A percentile compares a stretch with the other conserved stretches of the same genome.
Conservation (phyloP, 2,329 filamentous ascomycete species). For the Ophiosphaerella narmari region DNA sequence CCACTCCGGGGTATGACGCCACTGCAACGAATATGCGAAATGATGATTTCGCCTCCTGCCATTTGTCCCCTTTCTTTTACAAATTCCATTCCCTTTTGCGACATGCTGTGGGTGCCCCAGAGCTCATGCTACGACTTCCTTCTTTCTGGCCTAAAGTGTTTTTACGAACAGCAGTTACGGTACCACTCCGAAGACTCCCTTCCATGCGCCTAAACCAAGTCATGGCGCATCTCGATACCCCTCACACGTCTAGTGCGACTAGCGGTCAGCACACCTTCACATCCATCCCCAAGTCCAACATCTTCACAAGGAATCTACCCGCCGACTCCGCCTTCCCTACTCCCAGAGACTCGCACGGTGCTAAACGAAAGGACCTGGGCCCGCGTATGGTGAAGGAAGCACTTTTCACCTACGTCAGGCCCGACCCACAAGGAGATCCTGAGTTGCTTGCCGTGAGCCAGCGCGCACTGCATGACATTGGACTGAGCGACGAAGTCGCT, state of each 20-base stretch:
- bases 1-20: slow-evolving; percentile 29
- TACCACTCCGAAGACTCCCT: slow-evolving; percentile 9
- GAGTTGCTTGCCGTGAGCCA: slow-evolving; percentile 83
- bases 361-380: slow-evolving; percentile 73
- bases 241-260: slow-evolving; percentile 23
- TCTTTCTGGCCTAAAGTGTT: slow-evolving; percentile 6
- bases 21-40: slow-evolving; percentile 15
- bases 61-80: slow-evolving; percentile 1
- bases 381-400: slow-evolving; percentile 85
- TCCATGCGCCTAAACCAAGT: slow-evolving; percentile 49
- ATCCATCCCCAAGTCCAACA: slow-evolving; percentile 66
- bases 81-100: no score
- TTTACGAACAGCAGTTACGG: slow-evolving; percentile 2
- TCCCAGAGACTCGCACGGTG: slow-evolving; percentile 78
- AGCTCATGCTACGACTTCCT: slow-evolving; percentile 13
- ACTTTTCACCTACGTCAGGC: slow-evolving; percentile 87
- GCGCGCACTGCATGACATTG: slow-evolving; percentile 79
- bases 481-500: slow-evolving; percentile 70
- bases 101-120: background rate
- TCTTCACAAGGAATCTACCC: slow-evolving; percentile 70
- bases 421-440: slow-evolving; percentile 70
- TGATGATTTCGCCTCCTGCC: slow-evolving; percentile 20
- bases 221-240: slow-evolving; percentile 49
- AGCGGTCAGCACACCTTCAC: slow-evolving; percentile 42
- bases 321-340: slow-evolving; percentile 79